A percentile compares a stretch with the other conserved stretches of the same genome.
These are phyloP conservation scores for Hibiscus tridactylites DNA, from an alignment of 345 rosid species.

Conservation along the genomic window DNA sequence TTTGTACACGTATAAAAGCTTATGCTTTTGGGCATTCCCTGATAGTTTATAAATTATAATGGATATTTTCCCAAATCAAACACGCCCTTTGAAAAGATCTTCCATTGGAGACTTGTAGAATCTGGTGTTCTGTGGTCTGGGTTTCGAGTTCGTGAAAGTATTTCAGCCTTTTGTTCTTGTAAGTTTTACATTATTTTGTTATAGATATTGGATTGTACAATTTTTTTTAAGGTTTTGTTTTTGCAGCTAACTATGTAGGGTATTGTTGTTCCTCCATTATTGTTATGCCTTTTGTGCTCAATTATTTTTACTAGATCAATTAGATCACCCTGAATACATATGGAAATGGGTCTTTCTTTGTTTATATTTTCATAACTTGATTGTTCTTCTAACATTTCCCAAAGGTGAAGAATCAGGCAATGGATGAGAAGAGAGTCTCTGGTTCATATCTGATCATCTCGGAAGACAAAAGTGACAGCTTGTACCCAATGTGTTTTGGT, in stretches of 20 bases:
- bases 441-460: constrained; percentile 23
- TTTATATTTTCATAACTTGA: neutral
- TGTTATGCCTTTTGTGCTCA: constrained; percentile 13
- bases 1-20: constrained; percentile 18
- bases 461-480: constrained; percentile 27
- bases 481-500: constrained; percentile 55
- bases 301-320: neutral
- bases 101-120: neutral
- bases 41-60: constrained; percentile 9
- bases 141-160: neutral
- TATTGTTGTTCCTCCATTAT: constrained; percentile 19
- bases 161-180: constrained; percentile 16
- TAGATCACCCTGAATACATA: neutral
- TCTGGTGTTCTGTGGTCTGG: neutral
- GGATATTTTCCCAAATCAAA: neutral
- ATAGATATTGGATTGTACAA: neutral
- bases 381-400: neutral
- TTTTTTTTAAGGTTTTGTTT: neutral
- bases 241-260: neutral
- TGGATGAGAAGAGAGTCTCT: constrained; percentile 30
- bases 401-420: constrained; percentile 7
- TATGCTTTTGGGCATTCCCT: constrained; percentile 41
- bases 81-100: neutral
- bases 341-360: neutral
- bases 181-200: constrained; percentile 10